A percentile compares a stretch with the other conserved stretches of the same genome.
phyloP scores from a whole-genome alignment of 192 early-diverging fungal species.

The Oehlia diaphana region DNA sequence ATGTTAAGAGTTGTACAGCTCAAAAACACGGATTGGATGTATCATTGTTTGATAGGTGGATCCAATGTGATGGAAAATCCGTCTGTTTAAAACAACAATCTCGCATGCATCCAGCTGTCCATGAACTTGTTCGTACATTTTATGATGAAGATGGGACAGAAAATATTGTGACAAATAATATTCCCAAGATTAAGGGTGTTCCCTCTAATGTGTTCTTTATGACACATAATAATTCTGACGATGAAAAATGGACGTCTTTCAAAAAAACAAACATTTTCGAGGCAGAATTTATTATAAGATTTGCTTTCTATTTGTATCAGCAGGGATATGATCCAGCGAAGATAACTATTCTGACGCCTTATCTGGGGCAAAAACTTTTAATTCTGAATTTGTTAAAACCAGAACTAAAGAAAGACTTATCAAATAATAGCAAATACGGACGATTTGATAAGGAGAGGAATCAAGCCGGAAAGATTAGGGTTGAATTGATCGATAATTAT shows the following conservation, averaged over 20 bases:
- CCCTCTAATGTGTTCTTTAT: neutral
- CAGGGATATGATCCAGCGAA: conserved; percentile 34
- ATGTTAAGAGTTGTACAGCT: neutral
- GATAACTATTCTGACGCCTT: conserved; percentile 53
- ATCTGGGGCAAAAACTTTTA: conserved; percentile 45
- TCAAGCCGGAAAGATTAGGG: conserved; percentile 62
- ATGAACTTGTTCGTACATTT: neutral
- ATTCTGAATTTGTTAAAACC: conserved; percentile 23
- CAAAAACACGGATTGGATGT: conserved; percentile 14
- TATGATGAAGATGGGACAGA: neutral
- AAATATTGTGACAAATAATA: neutral
- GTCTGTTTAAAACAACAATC: conserved; percentile 24
- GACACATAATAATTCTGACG: neutral
- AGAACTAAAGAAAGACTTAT: conserved; percentile 25
- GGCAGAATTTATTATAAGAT: conserved; percentile 24
- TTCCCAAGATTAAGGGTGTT: neutral
- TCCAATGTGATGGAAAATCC: conserved; percentile 8
- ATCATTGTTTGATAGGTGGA: conserved; percentile 35
- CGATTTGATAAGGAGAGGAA: neutral
- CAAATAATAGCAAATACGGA: neutral
- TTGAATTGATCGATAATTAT: conserved; percentile 91
- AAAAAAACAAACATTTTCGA: conserved; percentile 35
- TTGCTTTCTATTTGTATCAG: conserved; percentile 38
- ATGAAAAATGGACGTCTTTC: neutral
- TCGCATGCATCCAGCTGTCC: neutral